Conservation (phyloP, 805 yeast species). For the Nakazawaea anatomiae region DNA sequence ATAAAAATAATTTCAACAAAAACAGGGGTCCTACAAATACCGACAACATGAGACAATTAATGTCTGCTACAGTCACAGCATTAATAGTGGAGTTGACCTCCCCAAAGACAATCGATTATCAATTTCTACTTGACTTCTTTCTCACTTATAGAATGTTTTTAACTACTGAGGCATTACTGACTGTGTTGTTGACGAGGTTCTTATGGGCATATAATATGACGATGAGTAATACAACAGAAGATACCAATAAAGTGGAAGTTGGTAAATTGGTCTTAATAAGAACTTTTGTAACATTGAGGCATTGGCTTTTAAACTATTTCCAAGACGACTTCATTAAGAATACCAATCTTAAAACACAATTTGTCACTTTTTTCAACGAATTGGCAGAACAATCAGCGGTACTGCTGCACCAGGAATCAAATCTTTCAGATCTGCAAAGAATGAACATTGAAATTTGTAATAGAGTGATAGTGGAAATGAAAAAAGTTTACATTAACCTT, state of each 20-base stretch:
- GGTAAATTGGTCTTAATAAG: slow-evolving; percentile 71
- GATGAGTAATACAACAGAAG: slow-evolving; percentile 7
- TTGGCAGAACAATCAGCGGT: slow-evolving; percentile 16
- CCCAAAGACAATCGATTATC: slow-evolving; percentile 71
- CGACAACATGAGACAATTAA: background rate
- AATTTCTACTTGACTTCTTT: slow-evolving; percentile 78
- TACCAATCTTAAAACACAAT: slow-evolving; percentile 37
- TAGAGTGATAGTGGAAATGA: slow-evolving; percentile 25
- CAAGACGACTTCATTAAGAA: slow-evolving; percentile 71
- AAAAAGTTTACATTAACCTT: slow-evolving; percentile 24
- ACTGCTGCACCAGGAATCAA: background rate
- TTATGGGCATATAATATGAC: slow-evolving; percentile 59
- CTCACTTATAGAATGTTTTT: slow-evolving; percentile 74
- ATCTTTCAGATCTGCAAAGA: background rate
- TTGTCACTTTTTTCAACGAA: slow-evolving; percentile 37
- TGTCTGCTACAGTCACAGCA: slow-evolving; percentile 28
- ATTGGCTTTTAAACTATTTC: slow-evolving; percentile 86
- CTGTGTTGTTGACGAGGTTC: slow-evolving; percentile 56
- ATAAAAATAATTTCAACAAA: background rate
- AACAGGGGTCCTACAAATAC: background rate
- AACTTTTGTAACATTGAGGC: slow-evolving; percentile 81
- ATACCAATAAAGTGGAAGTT: slow-evolving; percentile 24
- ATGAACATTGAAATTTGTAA: slow-evolving; percentile 13
- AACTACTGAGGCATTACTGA: slow-evolving; percentile 50
- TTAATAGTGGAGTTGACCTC: slow-evolving; percentile 60